Evolutionary conservation across 139 green algal species (phyloP), one percentile per base, ranked within the genome.

Genomic region (Picochlorum costavermella): DNA sequence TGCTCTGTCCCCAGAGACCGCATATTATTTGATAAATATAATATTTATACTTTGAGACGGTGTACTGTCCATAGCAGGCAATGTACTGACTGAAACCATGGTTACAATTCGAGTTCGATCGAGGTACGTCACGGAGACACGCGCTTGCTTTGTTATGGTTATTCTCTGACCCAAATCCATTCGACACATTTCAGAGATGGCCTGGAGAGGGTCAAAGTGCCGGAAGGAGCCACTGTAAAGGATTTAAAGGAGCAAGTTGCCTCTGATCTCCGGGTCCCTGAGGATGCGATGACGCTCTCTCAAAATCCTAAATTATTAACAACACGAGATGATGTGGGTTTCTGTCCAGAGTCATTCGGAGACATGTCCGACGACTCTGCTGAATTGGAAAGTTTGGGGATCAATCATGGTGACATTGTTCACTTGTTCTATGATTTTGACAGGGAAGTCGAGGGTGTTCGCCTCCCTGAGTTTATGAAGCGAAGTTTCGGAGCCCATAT

Each of bases 1-100:
- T 98, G 71, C 67, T 98, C n/a, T 88, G 90, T 50, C 90, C 92
- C 4, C 84, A 92, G 67, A 62, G 88, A 10, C 92, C 91, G 16
- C 51, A 46, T n/a, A 61, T 33, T 0, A 67, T 86, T 23, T 23
- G 20, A 23, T 23, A 23, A 23, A 6, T 90, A 61, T 72, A 49
- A 26, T 46, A 57, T 63, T 29, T 64, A 30, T 64, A 30, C 58
- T 37, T 64, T 43, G 25, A 57, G 13, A 56, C 16, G 17, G 46
- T 53, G 46, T 28, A 25, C 12, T 53, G 46, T 20, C 12, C 5
- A 20, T 53, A 28, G 16, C 25, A 11, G 10, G n/a, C n/a, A 8
- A 53, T 23, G 46, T 23, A 23, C 6, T 28, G 17, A 53, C 46
- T 28, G 17, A 53, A 8, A 11, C 16, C 5, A 53, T 53, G 46